Conservation (phyloP, 108 stramenopile species). For the Stephanodiscus triporus region DNA sequence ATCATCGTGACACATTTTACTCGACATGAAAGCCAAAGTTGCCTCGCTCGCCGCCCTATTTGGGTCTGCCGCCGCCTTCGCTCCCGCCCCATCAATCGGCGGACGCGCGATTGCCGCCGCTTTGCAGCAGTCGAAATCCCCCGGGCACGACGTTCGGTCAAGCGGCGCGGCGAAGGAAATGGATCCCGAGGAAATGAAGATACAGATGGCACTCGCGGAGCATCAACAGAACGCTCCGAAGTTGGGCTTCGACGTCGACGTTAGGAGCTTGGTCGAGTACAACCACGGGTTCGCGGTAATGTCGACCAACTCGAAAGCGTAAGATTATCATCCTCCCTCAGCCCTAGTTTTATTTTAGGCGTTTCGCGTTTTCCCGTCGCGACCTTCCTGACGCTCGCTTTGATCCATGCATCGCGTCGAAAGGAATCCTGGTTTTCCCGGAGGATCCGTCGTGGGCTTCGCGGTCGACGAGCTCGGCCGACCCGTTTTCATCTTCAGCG, state of each 20-base stretch:
- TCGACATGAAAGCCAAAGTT: slow-evolving; percentile 1
- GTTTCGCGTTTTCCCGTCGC: background rate
- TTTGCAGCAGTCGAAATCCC: no score
- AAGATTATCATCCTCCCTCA: slow-evolving; percentile 18
- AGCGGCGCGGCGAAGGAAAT: slow-evolving; percentile 42
- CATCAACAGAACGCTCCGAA: slow-evolving; percentile 81
- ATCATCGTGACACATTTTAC: background rate
- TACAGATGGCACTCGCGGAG: slow-evolving; percentile 52
- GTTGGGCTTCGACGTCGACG: slow-evolving; percentile 65
- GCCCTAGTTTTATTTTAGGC: no score
- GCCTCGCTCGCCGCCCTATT: slow-evolving; percentile 17
- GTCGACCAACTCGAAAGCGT: slow-evolving; percentile 81
- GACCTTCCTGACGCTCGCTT: background rate
- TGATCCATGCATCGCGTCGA: background rate
- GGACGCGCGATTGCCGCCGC: background rate
- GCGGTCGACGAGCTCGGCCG: slow-evolving; percentile 90
- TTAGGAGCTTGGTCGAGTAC: slow-evolving; percentile 82
- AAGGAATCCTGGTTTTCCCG: slow-evolving; percentile 85
- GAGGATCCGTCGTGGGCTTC: slow-evolving; percentile 94
- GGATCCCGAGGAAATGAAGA: slow-evolving; percentile 60
- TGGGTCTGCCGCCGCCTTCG: slow-evolving; percentile 8
- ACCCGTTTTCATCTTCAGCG: slow-evolving; percentile 91
- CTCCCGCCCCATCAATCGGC: background rate
- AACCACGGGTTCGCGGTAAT: slow-evolving; percentile 92
- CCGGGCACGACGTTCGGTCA: slow-evolving; percentile 53